Conservation (phyloP, 2,329 filamentous ascomycete genomes). For the Nannizzia gypsea region DNA sequence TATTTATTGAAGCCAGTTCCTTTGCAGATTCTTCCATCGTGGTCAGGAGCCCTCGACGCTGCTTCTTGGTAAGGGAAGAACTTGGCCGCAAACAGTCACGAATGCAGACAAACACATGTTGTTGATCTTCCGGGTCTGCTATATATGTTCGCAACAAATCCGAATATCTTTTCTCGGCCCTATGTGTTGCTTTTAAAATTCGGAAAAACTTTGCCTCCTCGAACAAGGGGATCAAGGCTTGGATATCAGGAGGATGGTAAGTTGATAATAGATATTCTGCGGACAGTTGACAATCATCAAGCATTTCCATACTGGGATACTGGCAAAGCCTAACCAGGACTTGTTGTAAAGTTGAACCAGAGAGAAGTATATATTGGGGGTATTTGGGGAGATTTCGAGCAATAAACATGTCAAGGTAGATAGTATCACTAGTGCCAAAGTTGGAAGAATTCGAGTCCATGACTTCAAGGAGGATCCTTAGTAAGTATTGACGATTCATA, state of each 20-base stretch:
- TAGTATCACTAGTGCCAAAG: constrained; percentile 69
- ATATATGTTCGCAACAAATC: constrained; percentile 72
- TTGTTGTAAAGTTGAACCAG: constrained; percentile 70
- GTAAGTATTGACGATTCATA: constrained; percentile 82
- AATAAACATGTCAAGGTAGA: constrained; percentile 98
- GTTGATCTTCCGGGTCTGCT: constrained; percentile 66
- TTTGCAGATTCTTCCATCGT: constrained; percentile 55
- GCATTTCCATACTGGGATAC: constrained; percentile 67
- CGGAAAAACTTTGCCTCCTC: constrained; percentile 74
- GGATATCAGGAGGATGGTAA: constrained; percentile 77
- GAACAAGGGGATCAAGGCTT: constrained; percentile 63
- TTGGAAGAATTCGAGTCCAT: constrained; percentile 56
- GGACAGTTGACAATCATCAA: constrained; percentile 92
- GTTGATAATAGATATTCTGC: constrained; percentile 88
- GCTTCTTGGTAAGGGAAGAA: constrained; percentile 53
- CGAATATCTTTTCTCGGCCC: constrained; percentile 64
- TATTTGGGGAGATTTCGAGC: constrained; percentile 93
- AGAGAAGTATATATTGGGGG: constrained; percentile 83
- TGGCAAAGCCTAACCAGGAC: constrained; percentile 73
- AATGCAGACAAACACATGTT: constrained; percentile 68
- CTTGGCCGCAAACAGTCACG: constrained; percentile 58
- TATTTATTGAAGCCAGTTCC: constrained; percentile 56
- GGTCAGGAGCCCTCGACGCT: constrained; percentile 57
- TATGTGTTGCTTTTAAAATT: constrained; percentile 82
- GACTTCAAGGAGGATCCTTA: constrained; percentile 80